Percentiles rank a stretch among this genome's conserved stretches.
Evolutionary conservation across 2,329 filamentous ascomycete genomes (phyloP).

Genomic region (Helminthosporium solani): DNA sequence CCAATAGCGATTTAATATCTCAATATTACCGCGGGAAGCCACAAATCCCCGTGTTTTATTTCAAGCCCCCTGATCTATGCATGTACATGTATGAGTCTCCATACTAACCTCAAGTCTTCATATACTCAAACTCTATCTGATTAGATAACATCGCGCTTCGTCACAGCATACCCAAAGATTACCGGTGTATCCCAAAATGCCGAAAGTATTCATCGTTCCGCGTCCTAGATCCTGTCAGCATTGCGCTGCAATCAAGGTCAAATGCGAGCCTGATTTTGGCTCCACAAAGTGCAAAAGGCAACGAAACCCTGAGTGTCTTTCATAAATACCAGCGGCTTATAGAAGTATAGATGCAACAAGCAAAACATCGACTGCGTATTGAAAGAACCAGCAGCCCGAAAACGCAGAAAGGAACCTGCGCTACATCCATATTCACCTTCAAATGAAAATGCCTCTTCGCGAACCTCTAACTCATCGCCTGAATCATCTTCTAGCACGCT

Average conservation of each 20-base stretch:
- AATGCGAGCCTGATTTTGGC: constrained; percentile 12
- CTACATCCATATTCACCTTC: background rate
- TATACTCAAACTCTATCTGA: no score
- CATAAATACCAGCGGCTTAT: no score
- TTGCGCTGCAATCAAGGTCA: constrained; percentile 10
- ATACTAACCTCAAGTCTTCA: no score
- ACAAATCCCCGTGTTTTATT: background rate
- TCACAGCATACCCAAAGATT: background rate
- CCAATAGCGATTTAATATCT: background rate
- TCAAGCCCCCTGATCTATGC: background rate
- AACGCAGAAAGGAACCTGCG: constrained; percentile 4
- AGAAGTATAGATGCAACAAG: constrained; percentile 7
- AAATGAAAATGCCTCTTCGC: background rate
- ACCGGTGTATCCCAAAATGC: constrained; percentile 1
- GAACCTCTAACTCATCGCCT: background rate
- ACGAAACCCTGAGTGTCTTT: no score
- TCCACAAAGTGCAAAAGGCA: constrained; percentile 16
- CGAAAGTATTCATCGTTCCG: constrained; percentile 8
- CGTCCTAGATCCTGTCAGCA: constrained; percentile 9
- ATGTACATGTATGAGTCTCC: no score
- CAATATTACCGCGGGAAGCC: background rate
- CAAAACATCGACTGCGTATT: constrained; percentile 8
- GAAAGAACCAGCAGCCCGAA: constrained; percentile 5
- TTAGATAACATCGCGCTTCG: background rate
- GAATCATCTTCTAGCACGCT: background rate